A percentile compares a stretch with the other conserved stretches of the same genome.
Conservation (phyloP, 495 filamentous ascomycete species). For the Usnea hakonensis region DNA sequence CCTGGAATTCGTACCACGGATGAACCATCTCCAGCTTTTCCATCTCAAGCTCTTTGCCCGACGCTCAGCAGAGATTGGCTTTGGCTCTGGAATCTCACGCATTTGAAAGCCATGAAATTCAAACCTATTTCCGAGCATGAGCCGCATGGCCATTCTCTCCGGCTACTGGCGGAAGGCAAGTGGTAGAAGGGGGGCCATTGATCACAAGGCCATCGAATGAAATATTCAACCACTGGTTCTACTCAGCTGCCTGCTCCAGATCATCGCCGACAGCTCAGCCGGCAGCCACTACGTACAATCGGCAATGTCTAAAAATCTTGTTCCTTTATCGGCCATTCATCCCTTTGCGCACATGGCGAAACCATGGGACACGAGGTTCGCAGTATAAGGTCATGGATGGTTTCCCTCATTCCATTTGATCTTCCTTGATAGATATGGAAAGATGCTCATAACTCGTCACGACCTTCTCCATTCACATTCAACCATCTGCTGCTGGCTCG, state of each 20-base stretch:
- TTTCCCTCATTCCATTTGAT: conserved; percentile 11
- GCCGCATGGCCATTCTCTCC: not conserved
- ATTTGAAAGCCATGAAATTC: not conserved
- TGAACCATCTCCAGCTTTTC: not conserved
- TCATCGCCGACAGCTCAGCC: conserved; percentile 15
- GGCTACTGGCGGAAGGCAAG: conserved; percentile 13
- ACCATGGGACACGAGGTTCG: conserved; percentile 9
- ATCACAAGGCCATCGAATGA: conserved; percentile 16
- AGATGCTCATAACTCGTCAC: conserved; percentile 1
- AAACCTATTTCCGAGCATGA: not conserved
- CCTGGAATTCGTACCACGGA: not conserved
- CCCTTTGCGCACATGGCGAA: conserved; percentile 14
- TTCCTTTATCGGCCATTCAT: not conserved
- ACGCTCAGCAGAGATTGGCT: not conserved
- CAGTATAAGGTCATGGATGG: conserved; percentile 8
- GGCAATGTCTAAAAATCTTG: conserved; percentile 1
- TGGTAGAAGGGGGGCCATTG: not conserved
- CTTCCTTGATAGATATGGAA: conserved; percentile 4
- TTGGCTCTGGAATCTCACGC: not conserved
- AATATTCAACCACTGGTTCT: conserved; percentile 8
- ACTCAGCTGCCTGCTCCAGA: conserved; percentile 19
- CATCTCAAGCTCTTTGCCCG: too few species aligned
- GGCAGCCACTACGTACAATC: conserved; percentile 3
- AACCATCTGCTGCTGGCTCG: conserved; percentile 5
- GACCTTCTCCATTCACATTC: conserved; percentile 6